Conservation (phyloP, 169 alveolate genomes). For the Besnoitia besnoiti region DNA sequence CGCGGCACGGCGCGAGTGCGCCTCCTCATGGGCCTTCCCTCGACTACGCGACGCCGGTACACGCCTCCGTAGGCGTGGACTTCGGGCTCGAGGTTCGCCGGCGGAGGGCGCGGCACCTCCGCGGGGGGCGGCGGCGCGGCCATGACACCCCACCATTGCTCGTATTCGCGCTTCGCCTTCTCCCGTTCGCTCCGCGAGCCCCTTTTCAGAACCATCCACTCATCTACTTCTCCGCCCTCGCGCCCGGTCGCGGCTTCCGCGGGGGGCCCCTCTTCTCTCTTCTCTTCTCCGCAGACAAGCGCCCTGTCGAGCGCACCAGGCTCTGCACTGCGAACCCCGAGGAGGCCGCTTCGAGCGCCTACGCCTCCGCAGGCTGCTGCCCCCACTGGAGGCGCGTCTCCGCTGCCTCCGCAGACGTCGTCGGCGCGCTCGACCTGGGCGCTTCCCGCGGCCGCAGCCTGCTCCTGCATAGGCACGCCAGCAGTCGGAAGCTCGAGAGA, state of each 20-base stretch:
- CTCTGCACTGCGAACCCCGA: too few species aligned
- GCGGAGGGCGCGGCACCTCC: neutral
- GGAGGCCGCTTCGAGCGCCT: too few species aligned
- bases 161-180: neutral
- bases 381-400: too few species aligned
- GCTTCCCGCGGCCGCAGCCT: too few species aligned
- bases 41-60: neutral
- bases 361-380: too few species aligned
- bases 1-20: neutral
- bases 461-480: too few species aligned
- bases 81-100: neutral
- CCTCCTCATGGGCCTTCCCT: neutral
- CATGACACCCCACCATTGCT: constrained; percentile 13
- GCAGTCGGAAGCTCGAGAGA: too few species aligned
- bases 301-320: too few species aligned
- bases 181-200: neutral
- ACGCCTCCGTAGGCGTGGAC: constrained; percentile 15
- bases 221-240: neutral
- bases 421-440: too few species aligned
- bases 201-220: neutral
- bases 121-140: neutral
- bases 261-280: neutral
- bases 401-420: too few species aligned
- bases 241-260: neutral
- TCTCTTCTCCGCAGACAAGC: too few species aligned